phyloP scores from a whole-genome alignment of 441 rosid genomes.

The Macaranga tanarius region DNA sequence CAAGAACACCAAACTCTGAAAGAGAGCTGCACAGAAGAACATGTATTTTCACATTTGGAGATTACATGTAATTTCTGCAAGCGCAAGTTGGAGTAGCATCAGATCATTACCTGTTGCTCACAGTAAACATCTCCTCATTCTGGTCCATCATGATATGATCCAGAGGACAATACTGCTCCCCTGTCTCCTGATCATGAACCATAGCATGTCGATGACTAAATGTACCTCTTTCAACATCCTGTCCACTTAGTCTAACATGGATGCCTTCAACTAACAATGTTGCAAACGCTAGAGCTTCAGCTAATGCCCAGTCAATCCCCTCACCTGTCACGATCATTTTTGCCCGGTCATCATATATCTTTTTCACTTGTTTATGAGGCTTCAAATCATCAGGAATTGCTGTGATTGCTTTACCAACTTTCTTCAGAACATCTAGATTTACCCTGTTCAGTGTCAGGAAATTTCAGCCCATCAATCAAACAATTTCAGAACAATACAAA shows the following conservation, averaged over 20 bases:
- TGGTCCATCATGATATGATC: conserved; percentile 83
- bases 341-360: conserved; percentile 78
- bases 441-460: conserved; percentile 50
- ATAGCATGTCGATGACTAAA: conserved; percentile 94
- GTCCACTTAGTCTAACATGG: conserved; percentile 97
- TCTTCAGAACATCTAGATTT: conserved; percentile 90
- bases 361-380: conserved; percentile 85
- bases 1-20: conserved; percentile 95
- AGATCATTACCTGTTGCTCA: conserved; percentile 74
- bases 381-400: conserved; percentile 73
- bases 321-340: conserved; percentile 90
- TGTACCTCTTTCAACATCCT: conserved; percentile 99
- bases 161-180: conserved; percentile 86
- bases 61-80: too few species aligned
- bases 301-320: conserved; percentile 97
- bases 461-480: neutral
- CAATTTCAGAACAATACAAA: conserved; percentile 5
- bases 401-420: conserved; percentile 87
- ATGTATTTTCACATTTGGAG: conserved; percentile 6
- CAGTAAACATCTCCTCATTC: conserved; percentile 95
- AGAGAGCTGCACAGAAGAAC: conserved; percentile 64
- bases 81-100: too few species aligned
- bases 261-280: conserved; percentile 90
- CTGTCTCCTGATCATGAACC: conserved; percentile 90
- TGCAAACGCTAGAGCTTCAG: conserved; percentile 93